phyloP scores from a whole-genome alignment of 2,329 filamentous ascomycete genomes.

The Plectosphaerella cucumerina region DNA sequence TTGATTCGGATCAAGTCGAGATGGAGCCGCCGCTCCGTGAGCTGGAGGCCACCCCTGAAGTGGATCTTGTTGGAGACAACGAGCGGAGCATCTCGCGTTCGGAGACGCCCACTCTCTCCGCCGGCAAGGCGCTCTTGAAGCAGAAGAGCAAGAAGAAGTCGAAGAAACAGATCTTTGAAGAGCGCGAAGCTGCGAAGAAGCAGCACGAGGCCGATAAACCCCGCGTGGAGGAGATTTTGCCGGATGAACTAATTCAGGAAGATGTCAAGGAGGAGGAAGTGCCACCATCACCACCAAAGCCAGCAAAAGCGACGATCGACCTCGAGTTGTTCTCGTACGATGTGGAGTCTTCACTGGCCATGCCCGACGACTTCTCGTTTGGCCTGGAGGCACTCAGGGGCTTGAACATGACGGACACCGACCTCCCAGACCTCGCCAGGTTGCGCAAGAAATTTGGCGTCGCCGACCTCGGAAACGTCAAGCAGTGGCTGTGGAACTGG shows the following conservation, averaged over 20 bases:
- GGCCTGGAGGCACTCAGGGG: conserved; percentile 36
- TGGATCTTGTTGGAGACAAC: conserved; percentile 42
- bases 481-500: conserved; percentile 54
- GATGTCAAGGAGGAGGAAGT: conserved; percentile 49
- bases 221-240: conserved; percentile 9
- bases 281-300: conserved; percentile 16
- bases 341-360: conserved; percentile 38
- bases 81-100: conserved; percentile 40
- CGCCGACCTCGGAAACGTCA: conserved; percentile 42
- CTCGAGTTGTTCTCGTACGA: conserved; percentile 46
- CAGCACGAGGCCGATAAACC: conserved; percentile 44
- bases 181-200: conserved; percentile 57
- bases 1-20: conserved; percentile 52
- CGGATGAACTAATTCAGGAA: conserved; percentile 15
- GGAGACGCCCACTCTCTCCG: conserved; percentile 38
- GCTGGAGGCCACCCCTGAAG: conserved; percentile 46
- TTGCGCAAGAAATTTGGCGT: conserved; percentile 43
- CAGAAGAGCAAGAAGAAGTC: conserved; percentile 69
- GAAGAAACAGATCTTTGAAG: conserved; percentile 72
- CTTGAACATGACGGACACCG: conserved; percentile 37
- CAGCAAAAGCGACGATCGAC: conserved; percentile 27
- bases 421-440: conserved; percentile 44
- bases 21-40: conserved; percentile 42
- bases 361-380: conserved; percentile 35
- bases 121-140: conserved; percentile 52